phyloP scores from a whole-genome alignment of 164 flowering plant species.

The Nymphaea thermarum region DNA sequence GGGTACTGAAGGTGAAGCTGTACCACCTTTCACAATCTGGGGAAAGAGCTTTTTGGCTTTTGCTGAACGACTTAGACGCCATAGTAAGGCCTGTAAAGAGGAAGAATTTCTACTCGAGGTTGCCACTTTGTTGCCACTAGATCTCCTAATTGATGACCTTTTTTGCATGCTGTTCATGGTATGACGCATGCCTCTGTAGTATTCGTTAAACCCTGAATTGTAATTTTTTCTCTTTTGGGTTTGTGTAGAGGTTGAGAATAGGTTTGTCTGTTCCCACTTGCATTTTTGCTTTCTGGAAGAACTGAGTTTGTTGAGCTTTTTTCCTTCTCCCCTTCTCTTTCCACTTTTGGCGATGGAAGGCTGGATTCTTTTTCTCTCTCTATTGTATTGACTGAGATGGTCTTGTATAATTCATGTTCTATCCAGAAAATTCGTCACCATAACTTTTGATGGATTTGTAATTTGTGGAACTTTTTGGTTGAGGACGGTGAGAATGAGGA shows the following conservation, averaged over 20 bases:
- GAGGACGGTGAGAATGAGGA: no score
- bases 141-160: neutral
- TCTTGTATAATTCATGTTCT: neutral
- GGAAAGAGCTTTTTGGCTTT: neutral
- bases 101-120: neutral
- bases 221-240: neutral
- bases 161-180: neutral
- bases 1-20: constrained; percentile 25
- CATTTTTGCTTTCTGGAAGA: neutral
- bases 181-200: neutral
- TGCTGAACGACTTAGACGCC: neutral
- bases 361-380: neutral
- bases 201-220: neutral
- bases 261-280: neutral
- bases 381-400: neutral
- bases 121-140: neutral
- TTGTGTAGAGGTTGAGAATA: neutral
- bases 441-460: no score
- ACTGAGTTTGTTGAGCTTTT: neutral
- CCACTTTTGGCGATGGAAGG: neutral
- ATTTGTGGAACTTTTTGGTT: no score
- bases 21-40: neutral
- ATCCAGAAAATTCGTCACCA: no score
- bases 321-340: neutral
- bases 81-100: neutral